Evolutionary conservation across 1,284 basidiomycete genomes (phyloP).

Genomic region (Cutaneotrichosporon arboriforme): DNA sequence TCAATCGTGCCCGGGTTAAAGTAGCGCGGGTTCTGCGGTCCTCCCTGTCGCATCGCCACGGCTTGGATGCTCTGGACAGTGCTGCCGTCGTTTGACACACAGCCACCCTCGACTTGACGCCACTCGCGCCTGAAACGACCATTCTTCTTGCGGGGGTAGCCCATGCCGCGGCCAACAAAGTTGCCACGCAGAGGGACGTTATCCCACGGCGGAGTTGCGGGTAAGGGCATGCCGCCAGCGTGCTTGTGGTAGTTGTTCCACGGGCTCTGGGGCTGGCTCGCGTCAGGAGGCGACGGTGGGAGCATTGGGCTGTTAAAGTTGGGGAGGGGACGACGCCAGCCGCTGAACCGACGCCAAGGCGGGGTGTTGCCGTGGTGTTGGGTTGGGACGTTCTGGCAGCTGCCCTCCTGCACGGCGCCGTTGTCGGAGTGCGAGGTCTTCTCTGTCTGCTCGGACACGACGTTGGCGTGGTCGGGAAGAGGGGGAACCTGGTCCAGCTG

Average conservation of each 20-base stretch:
- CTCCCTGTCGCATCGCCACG: background rate
- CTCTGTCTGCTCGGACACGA: no score
- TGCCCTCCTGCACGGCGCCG: no score
- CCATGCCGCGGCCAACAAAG: background rate
- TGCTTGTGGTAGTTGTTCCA: constrained; percentile 3
- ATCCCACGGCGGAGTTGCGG: background rate
- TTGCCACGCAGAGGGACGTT: background rate
- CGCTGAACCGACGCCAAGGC: background rate
- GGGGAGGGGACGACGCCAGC: background rate
- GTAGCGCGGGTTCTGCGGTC: constrained; percentile 71
- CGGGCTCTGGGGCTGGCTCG: background rate
- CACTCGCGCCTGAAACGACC: background rate
- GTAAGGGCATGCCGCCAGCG: background rate
- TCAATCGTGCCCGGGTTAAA: constrained; percentile 69
- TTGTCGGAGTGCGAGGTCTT: no score
- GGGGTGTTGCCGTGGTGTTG: background rate
- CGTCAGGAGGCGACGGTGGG: background rate
- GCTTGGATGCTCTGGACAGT: constrained; percentile 55
- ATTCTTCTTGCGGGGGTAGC: background rate
- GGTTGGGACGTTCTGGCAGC: no score
- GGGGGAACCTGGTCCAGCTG: background rate
- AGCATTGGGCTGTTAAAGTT: background rate
- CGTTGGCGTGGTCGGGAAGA: no score
- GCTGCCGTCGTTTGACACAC: constrained; percentile 32
- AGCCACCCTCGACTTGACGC: constrained; percentile 13